phyloP scores from a whole-genome alignment of 2,329 filamentous ascomycete species.

The Penicillium sp. region DNA sequence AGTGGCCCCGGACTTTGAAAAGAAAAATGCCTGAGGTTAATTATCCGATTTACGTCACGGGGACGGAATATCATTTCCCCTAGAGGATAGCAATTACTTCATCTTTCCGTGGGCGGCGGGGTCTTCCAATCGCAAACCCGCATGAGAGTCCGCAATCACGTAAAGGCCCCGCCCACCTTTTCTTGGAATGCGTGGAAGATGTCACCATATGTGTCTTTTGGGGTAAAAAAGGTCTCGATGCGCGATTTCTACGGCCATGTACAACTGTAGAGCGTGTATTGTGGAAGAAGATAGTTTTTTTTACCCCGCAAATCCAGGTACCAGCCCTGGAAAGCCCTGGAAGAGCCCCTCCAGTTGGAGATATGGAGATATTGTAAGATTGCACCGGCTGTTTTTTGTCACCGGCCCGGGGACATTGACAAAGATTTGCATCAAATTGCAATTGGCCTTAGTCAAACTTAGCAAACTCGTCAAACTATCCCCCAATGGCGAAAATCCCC shows the following conservation, averaged over 20 bases:
- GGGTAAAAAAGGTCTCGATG: conserved; percentile 1
- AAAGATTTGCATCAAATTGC: conserved; percentile 1
- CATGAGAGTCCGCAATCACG: conserved; percentile 22
- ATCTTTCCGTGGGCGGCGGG: conserved; percentile 16
- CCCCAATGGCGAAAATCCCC: conserved; percentile 22
- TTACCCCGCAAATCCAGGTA: conserved; percentile 29
- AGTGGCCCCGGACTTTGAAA: background rate
- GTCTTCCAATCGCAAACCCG: conserved; percentile 23
- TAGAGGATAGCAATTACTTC: conserved; percentile 15
- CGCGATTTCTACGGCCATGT: conserved; percentile 4
- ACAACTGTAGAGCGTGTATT: conserved; percentile 2
- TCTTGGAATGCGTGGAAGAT: conserved; percentile 2
- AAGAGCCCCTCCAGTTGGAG: conserved; percentile 11
- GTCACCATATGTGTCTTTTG: background rate
- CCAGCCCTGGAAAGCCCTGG: conserved; percentile 9
- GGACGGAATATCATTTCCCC: conserved; percentile 16
- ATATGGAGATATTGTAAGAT: background rate
- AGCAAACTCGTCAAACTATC: background rate
- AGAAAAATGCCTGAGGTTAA: background rate
- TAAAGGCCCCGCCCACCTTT: conserved; percentile 16
- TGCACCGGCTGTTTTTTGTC: background rate
- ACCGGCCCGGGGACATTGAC: conserved; percentile 17
- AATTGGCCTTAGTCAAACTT: background rate
- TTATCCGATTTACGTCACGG: background rate
- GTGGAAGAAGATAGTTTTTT: conserved; percentile 11